phyloP scores from a whole-genome alignment of 139 green algal species.

The Chlamydomonas sphaeroides region DNA sequence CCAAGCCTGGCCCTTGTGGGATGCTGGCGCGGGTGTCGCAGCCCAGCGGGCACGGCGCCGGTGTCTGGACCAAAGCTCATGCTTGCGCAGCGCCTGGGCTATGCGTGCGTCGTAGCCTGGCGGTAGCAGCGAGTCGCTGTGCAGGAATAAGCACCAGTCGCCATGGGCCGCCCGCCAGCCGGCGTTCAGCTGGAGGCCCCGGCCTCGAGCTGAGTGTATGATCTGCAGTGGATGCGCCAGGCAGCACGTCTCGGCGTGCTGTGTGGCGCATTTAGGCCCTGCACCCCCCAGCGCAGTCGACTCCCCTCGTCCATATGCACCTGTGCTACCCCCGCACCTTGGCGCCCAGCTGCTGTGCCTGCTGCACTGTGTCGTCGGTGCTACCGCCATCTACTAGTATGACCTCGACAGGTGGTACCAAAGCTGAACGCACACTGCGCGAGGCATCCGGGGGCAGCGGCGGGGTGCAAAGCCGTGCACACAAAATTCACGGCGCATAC shows the following conservation, averaged over 20 bases:
- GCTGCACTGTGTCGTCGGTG: constrained; percentile 56
- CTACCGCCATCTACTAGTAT: constrained; percentile 77
- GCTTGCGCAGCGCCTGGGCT: constrained; percentile 1
- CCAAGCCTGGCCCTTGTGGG: too few species aligned
- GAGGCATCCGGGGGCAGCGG: not conserved
- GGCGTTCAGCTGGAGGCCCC: constrained; percentile 67
- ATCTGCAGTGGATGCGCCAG: too few species aligned
- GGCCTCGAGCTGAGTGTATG: constrained; percentile 37
- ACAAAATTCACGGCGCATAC: too few species aligned
- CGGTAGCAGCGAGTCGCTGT: constrained; percentile 72
- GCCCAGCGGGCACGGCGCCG: too few species aligned
- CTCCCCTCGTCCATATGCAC: too few species aligned
- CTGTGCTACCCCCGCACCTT: constrained; percentile 56
- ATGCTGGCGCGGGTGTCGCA: too few species aligned
- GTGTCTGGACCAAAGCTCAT: too few species aligned
- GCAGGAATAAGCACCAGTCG: constrained; percentile 75
- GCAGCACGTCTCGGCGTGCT: too few species aligned
- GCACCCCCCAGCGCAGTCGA: too few species aligned
- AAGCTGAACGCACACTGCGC: not conserved
- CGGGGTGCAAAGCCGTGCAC: too few species aligned
- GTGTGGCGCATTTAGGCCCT: too few species aligned
- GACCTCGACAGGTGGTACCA: constrained; percentile 48
- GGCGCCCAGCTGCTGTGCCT: constrained; percentile 44
- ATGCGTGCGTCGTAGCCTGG: constrained; percentile 40
- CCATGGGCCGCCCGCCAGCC: constrained; percentile 52